A percentile compares a stretch with the other conserved stretches of the same genome.
Conservation (phyloP, 169 alveolate genomes). For the Plasmodium inui region DNA sequence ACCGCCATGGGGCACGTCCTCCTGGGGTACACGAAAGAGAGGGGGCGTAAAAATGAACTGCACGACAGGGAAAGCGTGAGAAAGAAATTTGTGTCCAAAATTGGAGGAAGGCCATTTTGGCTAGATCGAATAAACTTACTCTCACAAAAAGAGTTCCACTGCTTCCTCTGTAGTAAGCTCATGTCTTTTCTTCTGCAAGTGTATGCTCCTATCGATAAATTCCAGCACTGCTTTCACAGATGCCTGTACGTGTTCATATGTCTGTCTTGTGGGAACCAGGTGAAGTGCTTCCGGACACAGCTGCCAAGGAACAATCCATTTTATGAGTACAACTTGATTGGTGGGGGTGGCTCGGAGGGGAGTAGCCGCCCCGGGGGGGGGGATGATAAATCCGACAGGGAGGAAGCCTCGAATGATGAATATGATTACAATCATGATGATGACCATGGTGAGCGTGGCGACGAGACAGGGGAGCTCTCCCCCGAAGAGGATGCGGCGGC, state of each 20-base stretch:
- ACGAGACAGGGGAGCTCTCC: neutral
- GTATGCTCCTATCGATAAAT: slow-evolving; percentile 83
- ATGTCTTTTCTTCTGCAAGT: slow-evolving; percentile 84
- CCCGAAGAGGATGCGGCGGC: neutral
- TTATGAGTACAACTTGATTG: slow-evolving; percentile 70
- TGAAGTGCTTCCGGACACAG: slow-evolving; percentile 84
- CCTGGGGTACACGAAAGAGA: slow-evolving; percentile 27
- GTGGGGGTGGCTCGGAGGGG: neutral
- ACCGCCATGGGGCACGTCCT: slow-evolving; percentile 20
- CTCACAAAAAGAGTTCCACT: slow-evolving; percentile 58
- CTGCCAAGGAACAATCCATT: slow-evolving; percentile 81
- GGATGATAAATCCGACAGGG: neutral
- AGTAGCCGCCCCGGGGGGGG: neutral
- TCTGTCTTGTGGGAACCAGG: slow-evolving; percentile 81
- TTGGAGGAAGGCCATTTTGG: slow-evolving; percentile 88
- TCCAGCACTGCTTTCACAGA: slow-evolving; percentile 82
- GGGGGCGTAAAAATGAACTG: slow-evolving; percentile 31
- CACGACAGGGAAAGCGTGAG: slow-evolving; percentile 77
- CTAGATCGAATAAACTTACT: slow-evolving; percentile 83
- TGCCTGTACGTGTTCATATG: slow-evolving; percentile 81
- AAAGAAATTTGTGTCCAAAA: slow-evolving; percentile 82
- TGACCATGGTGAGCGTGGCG: neutral
- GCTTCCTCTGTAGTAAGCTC: slow-evolving; percentile 76
- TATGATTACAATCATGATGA: neutral
- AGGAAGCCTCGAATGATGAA: neutral